Evolutionary conservation across 1,284 basidiomycete species (phyloP), one percentile per base, ranked within the genome.

Genomic region (Ustilago shanxiensis): DNA sequence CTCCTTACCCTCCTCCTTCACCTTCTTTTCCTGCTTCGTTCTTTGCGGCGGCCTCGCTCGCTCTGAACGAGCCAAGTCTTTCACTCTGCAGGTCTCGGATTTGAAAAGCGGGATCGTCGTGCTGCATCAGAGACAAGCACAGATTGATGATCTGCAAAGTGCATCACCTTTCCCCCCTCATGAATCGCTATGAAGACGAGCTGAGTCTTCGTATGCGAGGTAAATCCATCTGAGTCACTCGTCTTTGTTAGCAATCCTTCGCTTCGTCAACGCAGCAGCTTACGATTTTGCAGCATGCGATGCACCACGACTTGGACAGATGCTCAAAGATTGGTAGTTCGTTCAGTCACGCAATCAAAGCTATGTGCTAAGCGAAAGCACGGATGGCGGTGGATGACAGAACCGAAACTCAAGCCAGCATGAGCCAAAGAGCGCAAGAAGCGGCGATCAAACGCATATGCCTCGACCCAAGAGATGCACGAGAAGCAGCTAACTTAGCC

Each of bases 121-220:
- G 11, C 39, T 31, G 52, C 22, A 56, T 31, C 39, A 33, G 24
- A 16, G 37, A 22, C 39, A 31, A 44, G 37, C 24, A 50, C 18
- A 13, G 22, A 44, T n/a, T 24, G 16, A 31, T 55, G 69, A 63
- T 66, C 69, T 66, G 69, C 69, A 18, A 53, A 22, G 50, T 50
- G 60, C 69, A 66, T 59, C 49, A 22, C 31, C 16, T 56, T 52
- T 56, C 60, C 61, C 60, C 58, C 49, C 20, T 16, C n/a, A 29
- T 22, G 41, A 44, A 20, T 22, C n/a, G 41, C 41, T 20, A 44
- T 20, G n/a, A 11, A 44, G 20, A 11, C 1, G 24, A 49, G 24
- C 47, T n/a, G n/a, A n/a, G 47, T 22, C 47, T 6, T 31, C 16
- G 31, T 39, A 57, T 33, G 54, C 60, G 31, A 18, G 39, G 60